Evolutionary conservation across 2,329 filamentous ascomycete genomes (phyloP).

Genomic region (Aspergillus proliferans): DNA sequence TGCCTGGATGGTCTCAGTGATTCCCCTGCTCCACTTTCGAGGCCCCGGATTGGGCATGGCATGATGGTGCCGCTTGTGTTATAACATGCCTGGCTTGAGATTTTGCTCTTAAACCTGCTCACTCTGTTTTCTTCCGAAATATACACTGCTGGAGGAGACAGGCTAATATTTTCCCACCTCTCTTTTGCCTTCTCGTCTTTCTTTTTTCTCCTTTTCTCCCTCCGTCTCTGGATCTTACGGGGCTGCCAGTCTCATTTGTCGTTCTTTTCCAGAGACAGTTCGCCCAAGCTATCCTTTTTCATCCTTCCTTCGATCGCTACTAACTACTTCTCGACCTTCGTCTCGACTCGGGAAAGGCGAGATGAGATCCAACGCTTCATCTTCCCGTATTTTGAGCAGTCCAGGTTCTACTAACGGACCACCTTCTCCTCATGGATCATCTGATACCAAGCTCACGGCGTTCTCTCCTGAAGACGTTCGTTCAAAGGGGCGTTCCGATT

Average conservation of each 20-base stretch:
- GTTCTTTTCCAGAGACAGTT: not conserved
- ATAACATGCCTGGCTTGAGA: not conserved
- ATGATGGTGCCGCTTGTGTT: not conserved
- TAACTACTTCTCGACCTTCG: not conserved
- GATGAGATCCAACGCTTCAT: slow-evolving; percentile 23
- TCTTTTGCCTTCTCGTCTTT: not conserved
- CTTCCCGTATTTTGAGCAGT: slow-evolving; percentile 29
- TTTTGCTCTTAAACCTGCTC: not conserved
- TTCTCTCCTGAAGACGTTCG: slow-evolving; percentile 58
- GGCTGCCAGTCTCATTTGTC: not conserved
- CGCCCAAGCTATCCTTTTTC: not conserved
- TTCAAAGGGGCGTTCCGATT: slow-evolving; percentile 28
- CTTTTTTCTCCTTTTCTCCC: not conserved
- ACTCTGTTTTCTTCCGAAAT: not conserved
- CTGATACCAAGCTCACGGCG: slow-evolving; percentile 57
- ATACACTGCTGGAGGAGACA: not conserved
- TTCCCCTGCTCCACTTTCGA: not conserved
- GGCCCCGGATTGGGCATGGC: not conserved
- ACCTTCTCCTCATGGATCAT: slow-evolving; percentile 57
- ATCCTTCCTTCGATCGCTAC: not conserved
- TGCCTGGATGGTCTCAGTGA: not conserved
- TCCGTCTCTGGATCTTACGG: not conserved
- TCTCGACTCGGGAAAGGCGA: not conserved
- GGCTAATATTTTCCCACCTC: not conserved
- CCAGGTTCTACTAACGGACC: slow-evolving; percentile 41